Evolutionary conservation across 1,284 basidiomycete species (phyloP).

Genomic region (Ustilago loliicola): DNA sequence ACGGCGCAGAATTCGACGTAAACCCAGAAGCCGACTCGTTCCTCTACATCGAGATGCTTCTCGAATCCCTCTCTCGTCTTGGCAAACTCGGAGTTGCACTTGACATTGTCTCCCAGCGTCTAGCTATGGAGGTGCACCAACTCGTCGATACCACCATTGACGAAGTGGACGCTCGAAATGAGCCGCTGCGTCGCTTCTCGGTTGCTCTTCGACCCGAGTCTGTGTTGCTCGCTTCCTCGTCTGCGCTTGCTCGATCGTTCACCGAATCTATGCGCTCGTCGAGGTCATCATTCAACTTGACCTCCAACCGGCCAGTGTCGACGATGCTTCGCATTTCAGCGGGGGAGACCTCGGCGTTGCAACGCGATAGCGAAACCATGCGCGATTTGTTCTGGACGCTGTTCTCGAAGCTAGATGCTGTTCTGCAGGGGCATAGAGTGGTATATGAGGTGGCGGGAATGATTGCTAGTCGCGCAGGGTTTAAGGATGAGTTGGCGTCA

Average conservation of each 20-base stretch:
- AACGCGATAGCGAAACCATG: slow-evolving; percentile 67
- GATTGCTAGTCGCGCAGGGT: slow-evolving; percentile 54
- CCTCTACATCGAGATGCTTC: slow-evolving; percentile 89
- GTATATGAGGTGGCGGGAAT: slow-evolving; percentile 82
- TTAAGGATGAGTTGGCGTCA: slow-evolving; percentile 49
- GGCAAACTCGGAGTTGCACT: slow-evolving; percentile 88
- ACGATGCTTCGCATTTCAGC: slow-evolving; percentile 54
- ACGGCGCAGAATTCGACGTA: slow-evolving; percentile 47
- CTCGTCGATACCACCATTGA: slow-evolving; percentile 88
- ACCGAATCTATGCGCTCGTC: slow-evolving; percentile 49
- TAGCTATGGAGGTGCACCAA: slow-evolving; percentile 85
- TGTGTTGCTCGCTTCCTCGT: slow-evolving; percentile 62
- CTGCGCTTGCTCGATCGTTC: slow-evolving; percentile 48
- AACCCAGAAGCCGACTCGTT: slow-evolving; percentile 96
- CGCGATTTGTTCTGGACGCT: slow-evolving; percentile 97
- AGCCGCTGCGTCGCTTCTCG: slow-evolving; percentile 74
- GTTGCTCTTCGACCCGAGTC: slow-evolving; percentile 76
- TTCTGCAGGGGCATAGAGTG: slow-evolving; percentile 91
- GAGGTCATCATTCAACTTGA: slow-evolving; percentile 49
- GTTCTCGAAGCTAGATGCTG: slow-evolving; percentile 95
- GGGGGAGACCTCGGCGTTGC: slow-evolving; percentile 58
- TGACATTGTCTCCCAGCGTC: slow-evolving; percentile 85
- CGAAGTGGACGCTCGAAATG: slow-evolving; percentile 80
- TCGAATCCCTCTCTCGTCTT: slow-evolving; percentile 90
- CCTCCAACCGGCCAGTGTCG: slow-evolving; percentile 26